These are phyloP conservation scores for Hyaloscypha hepaticicola DNA, from an alignment of 495 filamentous ascomycete species.

Conservation along the genomic window DNA sequence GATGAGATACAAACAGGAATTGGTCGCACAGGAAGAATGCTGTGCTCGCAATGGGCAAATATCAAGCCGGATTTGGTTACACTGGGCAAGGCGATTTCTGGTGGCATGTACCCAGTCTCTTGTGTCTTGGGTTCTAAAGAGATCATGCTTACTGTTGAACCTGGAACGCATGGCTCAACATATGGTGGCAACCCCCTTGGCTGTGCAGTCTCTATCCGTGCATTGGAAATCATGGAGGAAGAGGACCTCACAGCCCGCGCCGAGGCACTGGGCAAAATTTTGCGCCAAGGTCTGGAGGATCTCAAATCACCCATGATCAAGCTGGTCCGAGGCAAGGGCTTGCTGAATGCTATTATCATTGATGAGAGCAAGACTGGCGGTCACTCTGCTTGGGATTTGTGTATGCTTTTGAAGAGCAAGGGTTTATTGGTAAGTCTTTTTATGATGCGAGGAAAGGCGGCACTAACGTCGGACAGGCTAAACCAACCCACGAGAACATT, in stretches of 20 bases:
- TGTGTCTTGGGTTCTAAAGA: conserved; percentile 87
- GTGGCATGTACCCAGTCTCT: conserved; percentile 98
- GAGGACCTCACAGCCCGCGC: conserved; percentile 83
- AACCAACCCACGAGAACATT: conserved; percentile 98
- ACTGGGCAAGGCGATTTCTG: conserved; percentile 95
- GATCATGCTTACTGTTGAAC: conserved; percentile 96
- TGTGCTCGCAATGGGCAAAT: conserved; percentile 91
- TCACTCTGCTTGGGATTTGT: conserved; percentile 94
- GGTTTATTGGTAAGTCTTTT: conserved; percentile 73
- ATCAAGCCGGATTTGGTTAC: conserved; percentile 95
- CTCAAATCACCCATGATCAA: conserved; percentile 79
- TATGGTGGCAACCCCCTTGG: conserved; percentile 98
- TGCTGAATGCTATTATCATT: conserved; percentile 96
- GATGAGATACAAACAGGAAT: conserved; percentile 99
- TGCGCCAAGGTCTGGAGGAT: conserved; percentile 69
- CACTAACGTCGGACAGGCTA: conserved; percentile 61
- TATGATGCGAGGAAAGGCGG: not conserved
- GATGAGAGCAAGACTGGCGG: conserved; percentile 85
- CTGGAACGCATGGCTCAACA: conserved; percentile 94
- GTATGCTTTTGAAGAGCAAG: conserved; percentile 93
- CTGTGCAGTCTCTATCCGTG: conserved; percentile 92
- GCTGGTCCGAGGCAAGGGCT: conserved; percentile 83
- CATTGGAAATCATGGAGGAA: conserved; percentile 91
- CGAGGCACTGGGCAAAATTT: conserved; percentile 75
- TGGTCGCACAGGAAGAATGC: conserved; percentile 86